Conservation (phyloP, 2,329 filamentous ascomycete species). For the Trichoderma koningii region DNA sequence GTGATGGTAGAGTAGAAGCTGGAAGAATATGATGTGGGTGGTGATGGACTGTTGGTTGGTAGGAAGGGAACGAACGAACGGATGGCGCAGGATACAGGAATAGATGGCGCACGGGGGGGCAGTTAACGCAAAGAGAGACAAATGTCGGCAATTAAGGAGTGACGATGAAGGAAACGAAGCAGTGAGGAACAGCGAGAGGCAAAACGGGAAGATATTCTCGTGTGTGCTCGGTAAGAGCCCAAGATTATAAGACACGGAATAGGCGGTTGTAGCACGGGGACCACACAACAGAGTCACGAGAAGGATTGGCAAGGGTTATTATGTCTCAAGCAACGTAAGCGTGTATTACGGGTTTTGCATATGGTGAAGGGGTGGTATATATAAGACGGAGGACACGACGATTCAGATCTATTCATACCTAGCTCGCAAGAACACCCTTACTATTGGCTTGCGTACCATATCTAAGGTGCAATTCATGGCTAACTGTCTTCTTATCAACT, state of each 20-base stretch:
- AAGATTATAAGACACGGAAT: slow-evolving; percentile 1
- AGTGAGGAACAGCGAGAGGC: neutral
- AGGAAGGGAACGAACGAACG: neutral
- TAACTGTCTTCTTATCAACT: neutral
- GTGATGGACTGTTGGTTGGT: neutral
- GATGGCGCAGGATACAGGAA: neutral
- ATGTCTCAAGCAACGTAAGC: neutral
- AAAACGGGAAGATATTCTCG: neutral
- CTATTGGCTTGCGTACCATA: neutral
- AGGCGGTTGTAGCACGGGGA: neutral
- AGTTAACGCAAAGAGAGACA: neutral
- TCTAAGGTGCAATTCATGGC: neutral
- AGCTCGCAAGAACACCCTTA: neutral
- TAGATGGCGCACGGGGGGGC: neutral
- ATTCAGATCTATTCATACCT: neutral
- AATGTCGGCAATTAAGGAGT: neutral
- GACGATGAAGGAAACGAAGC: neutral
- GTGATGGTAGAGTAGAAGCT: neutral
- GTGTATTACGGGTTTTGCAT: neutral
- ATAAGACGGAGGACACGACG: neutral
- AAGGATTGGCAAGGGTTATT: neutral
- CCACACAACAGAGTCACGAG: neutral
- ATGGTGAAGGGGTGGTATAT: neutral
- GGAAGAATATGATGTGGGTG: neutral
- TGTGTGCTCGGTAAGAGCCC: neutral